Conservation (phyloP, 1,139 yeast species). For the Kluyveromyces marxianus region DNA sequence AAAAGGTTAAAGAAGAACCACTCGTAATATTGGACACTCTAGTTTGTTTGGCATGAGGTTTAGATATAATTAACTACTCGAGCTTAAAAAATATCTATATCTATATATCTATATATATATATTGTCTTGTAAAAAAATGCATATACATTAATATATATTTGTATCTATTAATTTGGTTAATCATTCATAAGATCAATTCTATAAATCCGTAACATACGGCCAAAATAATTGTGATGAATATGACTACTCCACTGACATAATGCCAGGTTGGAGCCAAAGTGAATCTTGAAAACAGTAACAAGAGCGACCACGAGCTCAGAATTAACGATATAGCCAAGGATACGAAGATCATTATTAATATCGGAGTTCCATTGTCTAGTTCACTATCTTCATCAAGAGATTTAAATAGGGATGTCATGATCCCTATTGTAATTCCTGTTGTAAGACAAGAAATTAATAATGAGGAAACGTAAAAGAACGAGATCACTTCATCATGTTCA, state of each 20-base stretch:
- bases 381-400: conserved; percentile 22
- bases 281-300: conserved; percentile 36
- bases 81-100: no score
- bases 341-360: conserved; percentile 17
- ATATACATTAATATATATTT: no score
- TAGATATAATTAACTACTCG: no score
- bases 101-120: neutral
- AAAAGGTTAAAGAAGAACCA: conserved; percentile 12
- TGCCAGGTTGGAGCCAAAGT: conserved; percentile 36
- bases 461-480: conserved; percentile 39
- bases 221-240: conserved; percentile 36
- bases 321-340: conserved; percentile 33
- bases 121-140: neutral
- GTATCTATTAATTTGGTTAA: neutral
- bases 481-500: conserved; percentile 41
- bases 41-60: no score
- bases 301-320: conserved; percentile 33
- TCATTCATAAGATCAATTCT: conserved; percentile 17
- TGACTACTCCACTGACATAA: conserved; percentile 33
- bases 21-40: neutral
- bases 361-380: conserved; percentile 16
- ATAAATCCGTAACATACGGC: conserved; percentile 42
- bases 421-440: conserved; percentile 42
- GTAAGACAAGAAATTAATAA: conserved; percentile 38
- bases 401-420: conserved; percentile 34